Evolutionary conservation across 2,329 filamentous ascomycete genomes (phyloP).

Genomic region (Proliferodiscus dingleyae): DNA sequence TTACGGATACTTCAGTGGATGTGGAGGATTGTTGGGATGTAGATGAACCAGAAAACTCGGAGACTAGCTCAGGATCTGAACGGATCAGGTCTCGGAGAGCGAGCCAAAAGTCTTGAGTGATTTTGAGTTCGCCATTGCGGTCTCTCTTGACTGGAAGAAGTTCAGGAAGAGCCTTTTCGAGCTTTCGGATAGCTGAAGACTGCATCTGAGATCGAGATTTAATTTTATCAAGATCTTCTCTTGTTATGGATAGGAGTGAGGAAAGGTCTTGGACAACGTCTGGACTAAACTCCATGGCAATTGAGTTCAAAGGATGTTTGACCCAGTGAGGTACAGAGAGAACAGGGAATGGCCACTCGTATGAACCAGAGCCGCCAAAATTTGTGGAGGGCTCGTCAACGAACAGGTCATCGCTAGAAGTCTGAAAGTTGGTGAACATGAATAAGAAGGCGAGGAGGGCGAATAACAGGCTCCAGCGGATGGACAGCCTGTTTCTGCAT

Average conservation of each 20-base stretch:
- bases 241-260: conserved; percentile 17
- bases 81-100: conserved; percentile 55
- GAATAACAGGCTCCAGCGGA: too few relatives aligned
- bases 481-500: too few relatives aligned
- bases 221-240: conserved; percentile 20
- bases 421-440: too few relatives aligned
- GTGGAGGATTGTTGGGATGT: conserved; percentile 18
- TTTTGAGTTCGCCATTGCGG: conserved; percentile 46
- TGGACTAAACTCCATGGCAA: conserved; percentile 13
- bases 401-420: too few relatives aligned
- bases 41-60: neutral
- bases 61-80: conserved; percentile 27
- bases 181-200: conserved; percentile 31
- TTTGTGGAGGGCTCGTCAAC: too few relatives aligned
- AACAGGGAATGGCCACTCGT: conserved; percentile 13
- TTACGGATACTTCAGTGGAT: conserved; percentile 1
- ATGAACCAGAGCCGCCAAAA: too few relatives aligned
- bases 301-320: conserved; percentile 14
- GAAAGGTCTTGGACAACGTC: conserved; percentile 21
- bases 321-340: conserved; percentile 16
- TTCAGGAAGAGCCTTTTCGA: conserved; percentile 50
- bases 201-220: conserved; percentile 17
- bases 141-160: conserved; percentile 51
- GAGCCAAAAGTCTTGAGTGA: conserved; percentile 60
- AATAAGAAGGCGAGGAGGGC: too few relatives aligned